phyloP scores from a whole-genome alignment of 2,329 filamentous ascomycete species.

The Fusarium gaditjirri region DNA sequence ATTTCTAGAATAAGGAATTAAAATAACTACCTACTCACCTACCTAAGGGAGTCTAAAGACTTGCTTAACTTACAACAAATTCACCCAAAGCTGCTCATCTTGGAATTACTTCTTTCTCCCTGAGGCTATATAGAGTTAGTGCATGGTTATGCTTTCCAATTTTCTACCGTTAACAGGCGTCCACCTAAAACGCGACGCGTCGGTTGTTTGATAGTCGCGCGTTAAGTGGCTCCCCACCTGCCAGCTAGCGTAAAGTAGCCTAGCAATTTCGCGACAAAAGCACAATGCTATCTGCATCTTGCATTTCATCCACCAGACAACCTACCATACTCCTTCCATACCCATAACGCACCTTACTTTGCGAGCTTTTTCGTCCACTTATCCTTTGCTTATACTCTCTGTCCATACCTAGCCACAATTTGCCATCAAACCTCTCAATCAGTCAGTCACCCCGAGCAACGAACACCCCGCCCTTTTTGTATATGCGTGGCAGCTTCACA shows the following conservation, averaged over 20 bases:
- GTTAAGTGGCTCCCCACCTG: constrained; percentile 34
- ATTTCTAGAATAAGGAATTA: neutral
- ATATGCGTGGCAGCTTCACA: constrained; percentile 26
- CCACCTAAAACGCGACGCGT: constrained; percentile 24
- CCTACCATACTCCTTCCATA: neutral
- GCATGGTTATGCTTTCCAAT: neutral
- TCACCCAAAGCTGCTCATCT: neutral
- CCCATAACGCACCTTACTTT: neutral
- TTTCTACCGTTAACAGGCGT: neutral
- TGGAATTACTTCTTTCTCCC: neutral
- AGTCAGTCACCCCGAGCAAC: constrained; percentile 34
- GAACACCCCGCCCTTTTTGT: constrained; percentile 26
- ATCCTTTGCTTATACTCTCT: neutral
- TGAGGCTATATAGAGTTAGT: neutral
- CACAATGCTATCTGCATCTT: constrained; percentile 20
- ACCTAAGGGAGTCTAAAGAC: neutral
- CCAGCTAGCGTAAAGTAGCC: constrained; percentile 24
- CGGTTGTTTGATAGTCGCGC: constrained; percentile 3
- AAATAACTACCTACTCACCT: neutral
- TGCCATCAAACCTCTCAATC: neutral
- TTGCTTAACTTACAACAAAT: neutral
- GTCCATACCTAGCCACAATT: neutral
- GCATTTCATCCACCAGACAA: constrained; percentile 28
- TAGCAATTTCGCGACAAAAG: constrained; percentile 31
- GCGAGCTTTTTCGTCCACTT: neutral